Base-by-base conservation (phyloP, 257 asterid genomes). In the Catharanthus roseus region DNA sequence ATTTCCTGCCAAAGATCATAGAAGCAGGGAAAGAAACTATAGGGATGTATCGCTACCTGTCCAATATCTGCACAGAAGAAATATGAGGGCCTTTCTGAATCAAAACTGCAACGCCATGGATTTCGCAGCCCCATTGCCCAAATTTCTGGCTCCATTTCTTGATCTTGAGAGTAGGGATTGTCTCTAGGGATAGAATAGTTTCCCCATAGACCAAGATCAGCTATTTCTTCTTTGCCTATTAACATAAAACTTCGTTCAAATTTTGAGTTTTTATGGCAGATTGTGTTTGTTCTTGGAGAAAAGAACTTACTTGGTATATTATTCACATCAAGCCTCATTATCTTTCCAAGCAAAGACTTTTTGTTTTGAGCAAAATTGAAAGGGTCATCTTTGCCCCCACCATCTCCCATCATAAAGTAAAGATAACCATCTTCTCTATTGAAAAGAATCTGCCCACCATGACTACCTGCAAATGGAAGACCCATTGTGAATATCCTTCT, bases 101-200 rank as follows among this genome's bases (percentile, higher is more conserved):
- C 98, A 26, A 93, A 93, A 82, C 97, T 90, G 63, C 98, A 93
- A 21, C 96, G 92, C 98, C 97, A 93, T 8, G 98, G 98, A 58
- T 84, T 83, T 82, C 96, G 87, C 13, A 93, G 57, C 31, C 98
- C 98, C 16, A 84, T 74, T 13, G 97, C 98, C 95, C 96, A 93
- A 65, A 93, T 80, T 79, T 87, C 96, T 0, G 82, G 89, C 69
- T 74, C 82, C 95, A 85, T 74, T 28, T 86, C 89, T 67, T 72
- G 80, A 41, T 90, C 92, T 50, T 85, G 87, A 2, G 79, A 29
- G 47, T 74, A 88, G 58, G 97, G 98, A 77, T 93, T 93, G 78
- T 93, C 95, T 67, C 44, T 70, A 6, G 98, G 97, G 61, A 85
- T 66, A 3, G 96, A 82, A 47, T 93, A 93, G 74, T 89, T 90